A percentile compares a stretch with the other conserved stretches of the same genome.
These are phyloP conservation scores for Amylostereum areolatum DNA, from an alignment of 1,284 basidiomycete species.

Conservation along the genomic window DNA sequence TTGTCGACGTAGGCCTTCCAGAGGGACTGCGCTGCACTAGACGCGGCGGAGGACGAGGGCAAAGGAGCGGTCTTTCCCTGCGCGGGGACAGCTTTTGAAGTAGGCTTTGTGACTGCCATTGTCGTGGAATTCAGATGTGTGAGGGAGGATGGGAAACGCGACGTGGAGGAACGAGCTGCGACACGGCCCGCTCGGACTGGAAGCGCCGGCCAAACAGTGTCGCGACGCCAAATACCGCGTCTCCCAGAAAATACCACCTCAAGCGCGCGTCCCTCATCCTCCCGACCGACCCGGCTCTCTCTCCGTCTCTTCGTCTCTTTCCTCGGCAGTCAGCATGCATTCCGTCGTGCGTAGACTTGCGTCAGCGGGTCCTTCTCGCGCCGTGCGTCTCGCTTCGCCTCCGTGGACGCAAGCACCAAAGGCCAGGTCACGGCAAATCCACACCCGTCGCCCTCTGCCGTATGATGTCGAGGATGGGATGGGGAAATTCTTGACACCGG, in stretches of 20 bases:
- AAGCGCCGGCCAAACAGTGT: neutral
- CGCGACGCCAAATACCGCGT: conserved; percentile 6
- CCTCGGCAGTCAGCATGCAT: conserved; percentile 17
- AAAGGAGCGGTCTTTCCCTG: conserved; percentile 23
- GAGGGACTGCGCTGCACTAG: conserved; percentile 51
- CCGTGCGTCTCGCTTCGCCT: conserved; percentile 12
- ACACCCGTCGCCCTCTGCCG: conserved; percentile 50
- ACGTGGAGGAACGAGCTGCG: neutral
- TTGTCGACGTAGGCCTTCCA: conserved; percentile 74
- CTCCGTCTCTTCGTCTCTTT: neutral
- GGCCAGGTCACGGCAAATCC: conserved; percentile 34
- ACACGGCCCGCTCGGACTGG: neutral
- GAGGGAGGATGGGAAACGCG: neutral
- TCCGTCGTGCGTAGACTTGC: conserved; percentile 18
- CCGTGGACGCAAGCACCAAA: conserved; percentile 11
- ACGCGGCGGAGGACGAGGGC: conserved; percentile 18
- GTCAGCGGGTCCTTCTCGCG: conserved; percentile 15
- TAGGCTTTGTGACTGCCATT: conserved; percentile 25
- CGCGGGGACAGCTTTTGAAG: conserved; percentile 24
- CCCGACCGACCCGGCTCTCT: neutral
- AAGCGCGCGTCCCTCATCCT: neutral
- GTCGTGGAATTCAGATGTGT: neutral
- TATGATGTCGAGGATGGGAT: conserved; percentile 68
- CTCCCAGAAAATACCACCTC: conserved; percentile 3
- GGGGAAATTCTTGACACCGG: conserved; percentile 67